phyloP scores from a whole-genome alignment of 2,329 filamentous ascomycete genomes.

The Aureobasidium zeae region DNA sequence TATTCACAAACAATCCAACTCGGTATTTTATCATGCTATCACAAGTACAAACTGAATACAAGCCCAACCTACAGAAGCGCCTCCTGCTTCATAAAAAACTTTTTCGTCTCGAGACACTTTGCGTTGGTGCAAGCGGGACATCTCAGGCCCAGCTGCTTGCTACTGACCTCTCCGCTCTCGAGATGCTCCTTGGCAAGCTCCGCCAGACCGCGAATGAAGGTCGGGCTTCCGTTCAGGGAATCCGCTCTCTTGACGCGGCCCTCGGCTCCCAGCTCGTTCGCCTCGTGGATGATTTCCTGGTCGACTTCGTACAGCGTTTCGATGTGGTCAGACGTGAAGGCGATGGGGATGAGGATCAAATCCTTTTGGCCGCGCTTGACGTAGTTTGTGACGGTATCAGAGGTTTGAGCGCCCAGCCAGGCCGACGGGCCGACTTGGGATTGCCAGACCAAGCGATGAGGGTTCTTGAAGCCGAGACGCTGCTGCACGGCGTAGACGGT shows the following conservation, averaged over 20 bases:
- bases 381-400: constrained; percentile 77
- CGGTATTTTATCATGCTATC: too few relatives aligned
- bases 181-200: constrained; percentile 78
- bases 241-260: constrained; percentile 71
- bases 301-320: constrained; percentile 94
- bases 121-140: constrained; percentile 92
- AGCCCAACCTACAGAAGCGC: constrained; percentile 17
- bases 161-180: constrained; percentile 59
- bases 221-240: constrained; percentile 79
- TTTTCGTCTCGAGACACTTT: constrained; percentile 67
- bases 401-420: constrained; percentile 92
- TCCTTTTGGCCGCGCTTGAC: constrained; percentile 87
- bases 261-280: constrained; percentile 58
- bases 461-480: constrained; percentile 75
- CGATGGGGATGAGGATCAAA: constrained; percentile 83
- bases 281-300: constrained; percentile 87
- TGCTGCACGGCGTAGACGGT: constrained; percentile 98
- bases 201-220: constrained; percentile 84
- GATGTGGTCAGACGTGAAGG: constrained; percentile 98
- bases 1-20: too few relatives aligned
- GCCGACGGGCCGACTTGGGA: constrained; percentile 92
- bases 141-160: constrained; percentile 75
- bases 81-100: constrained; percentile 46
- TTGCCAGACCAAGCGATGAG: constrained; percentile 93
- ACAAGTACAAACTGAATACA: too few relatives aligned